phyloP scores from a whole-genome alignment of 2,329 filamentous ascomycete genomes.

The Penicillium griseofulvum region DNA sequence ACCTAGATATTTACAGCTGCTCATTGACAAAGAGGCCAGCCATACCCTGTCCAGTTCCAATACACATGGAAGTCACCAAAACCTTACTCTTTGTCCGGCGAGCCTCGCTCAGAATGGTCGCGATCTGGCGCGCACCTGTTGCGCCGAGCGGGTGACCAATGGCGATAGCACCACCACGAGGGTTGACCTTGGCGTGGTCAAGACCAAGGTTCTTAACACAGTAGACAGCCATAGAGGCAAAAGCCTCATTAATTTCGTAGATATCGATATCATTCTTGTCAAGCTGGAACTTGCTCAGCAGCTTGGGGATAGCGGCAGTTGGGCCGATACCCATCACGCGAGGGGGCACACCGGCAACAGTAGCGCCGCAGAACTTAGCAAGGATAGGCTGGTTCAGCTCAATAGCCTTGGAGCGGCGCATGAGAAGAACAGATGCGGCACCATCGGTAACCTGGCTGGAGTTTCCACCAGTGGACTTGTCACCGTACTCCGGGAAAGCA shows the following conservation, averaged over 20 bases:
- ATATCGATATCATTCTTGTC: constrained; percentile 81
- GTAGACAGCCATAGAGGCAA: constrained; percentile 97
- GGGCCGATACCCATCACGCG: constrained; percentile 88
- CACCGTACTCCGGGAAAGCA: constrained; percentile 87
- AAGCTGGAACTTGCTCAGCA: constrained; percentile 76
- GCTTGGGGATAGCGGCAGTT: constrained; percentile 68
- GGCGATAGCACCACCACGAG: constrained; percentile 88
- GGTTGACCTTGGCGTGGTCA: constrained; percentile 76
- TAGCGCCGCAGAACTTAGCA: constrained; percentile 91
- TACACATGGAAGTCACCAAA: constrained; percentile 86
- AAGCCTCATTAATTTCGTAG: constrained; percentile 94
- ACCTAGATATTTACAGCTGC: constrained; percentile 42
- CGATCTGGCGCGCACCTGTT: constrained; percentile 84
- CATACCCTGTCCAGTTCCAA: constrained; percentile 67
- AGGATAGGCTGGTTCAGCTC: constrained; percentile 86
- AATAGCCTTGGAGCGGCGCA: constrained; percentile 89
- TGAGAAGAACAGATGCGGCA: constrained; percentile 81
- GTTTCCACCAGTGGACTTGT: constrained; percentile 86
- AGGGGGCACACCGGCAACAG: constrained; percentile 83
- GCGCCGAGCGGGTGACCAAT: constrained; percentile 88
- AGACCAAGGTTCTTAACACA: constrained; percentile 68
- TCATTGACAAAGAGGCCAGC: constrained; percentile 65
- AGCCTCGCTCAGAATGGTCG: constrained; percentile 83
- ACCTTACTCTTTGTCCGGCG: constrained; percentile 85
- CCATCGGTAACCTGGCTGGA: constrained; percentile 94